A percentile compares a stretch with the other conserved stretches of the same genome.
These are phyloP conservation scores for Hemerocallis citrina DNA, from an alignment of 106 monocot genomes.

Conservation along the genomic window DNA sequence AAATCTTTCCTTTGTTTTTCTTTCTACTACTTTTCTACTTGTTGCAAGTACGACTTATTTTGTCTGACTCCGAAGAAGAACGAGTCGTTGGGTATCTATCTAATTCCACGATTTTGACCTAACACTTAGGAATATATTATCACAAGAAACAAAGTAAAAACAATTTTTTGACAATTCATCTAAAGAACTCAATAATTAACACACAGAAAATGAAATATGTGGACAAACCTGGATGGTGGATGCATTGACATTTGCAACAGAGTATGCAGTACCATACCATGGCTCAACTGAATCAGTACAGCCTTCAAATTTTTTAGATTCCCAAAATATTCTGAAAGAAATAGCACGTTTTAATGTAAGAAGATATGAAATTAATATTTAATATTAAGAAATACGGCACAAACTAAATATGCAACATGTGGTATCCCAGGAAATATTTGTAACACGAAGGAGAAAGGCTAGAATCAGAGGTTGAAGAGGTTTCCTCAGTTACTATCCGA, in stretches of 20 bases:
- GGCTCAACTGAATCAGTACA: constrained; percentile 60
- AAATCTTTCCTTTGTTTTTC: no score
- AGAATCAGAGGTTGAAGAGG: neutral
- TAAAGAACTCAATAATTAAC: neutral
- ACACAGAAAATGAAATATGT: neutral
- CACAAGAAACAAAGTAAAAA: no score
- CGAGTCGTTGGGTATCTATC: no score
- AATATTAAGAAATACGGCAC: neutral
- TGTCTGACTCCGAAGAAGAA: no score
- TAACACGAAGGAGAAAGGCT: neutral
- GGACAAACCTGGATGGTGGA: constrained; percentile 55
- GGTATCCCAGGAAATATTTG: neutral
- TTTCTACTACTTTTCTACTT: no score
- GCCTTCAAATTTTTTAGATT: constrained; percentile 81
- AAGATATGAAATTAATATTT: neutral
- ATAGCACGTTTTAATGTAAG: constrained; percentile 6
- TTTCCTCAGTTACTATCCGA: neutral
- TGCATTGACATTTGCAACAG: constrained; percentile 37
- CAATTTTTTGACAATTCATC: no score
- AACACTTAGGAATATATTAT: no score
- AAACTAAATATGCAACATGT: neutral
- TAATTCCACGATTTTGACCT: no score
- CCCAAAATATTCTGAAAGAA: constrained; percentile 79
- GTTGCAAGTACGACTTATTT: no score
- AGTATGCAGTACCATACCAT: constrained; percentile 80